A percentile compares a stretch with the other conserved stretches of the same genome.
Evolutionary conservation across 352 stramenopile species (phyloP).

Genomic region (Pythium inflatum): DNA sequence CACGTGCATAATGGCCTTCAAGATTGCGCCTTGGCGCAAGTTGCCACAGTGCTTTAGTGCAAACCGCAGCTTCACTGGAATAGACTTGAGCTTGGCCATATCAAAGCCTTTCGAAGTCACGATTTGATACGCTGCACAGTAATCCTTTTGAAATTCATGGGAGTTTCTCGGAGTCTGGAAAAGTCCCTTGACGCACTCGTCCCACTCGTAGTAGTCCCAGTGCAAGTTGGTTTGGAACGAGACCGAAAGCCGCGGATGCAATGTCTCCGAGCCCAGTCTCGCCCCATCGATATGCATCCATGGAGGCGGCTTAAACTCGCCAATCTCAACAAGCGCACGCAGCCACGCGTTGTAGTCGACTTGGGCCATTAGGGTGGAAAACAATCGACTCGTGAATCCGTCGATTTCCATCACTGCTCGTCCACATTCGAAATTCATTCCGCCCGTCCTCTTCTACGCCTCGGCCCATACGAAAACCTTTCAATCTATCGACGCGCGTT

Average conservation of each 20-base stretch:
- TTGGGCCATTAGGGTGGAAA: background rate
- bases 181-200: background rate
- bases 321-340: background rate
- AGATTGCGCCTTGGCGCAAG: slow-evolving; percentile 3
- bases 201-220: background rate
- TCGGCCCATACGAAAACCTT: no score
- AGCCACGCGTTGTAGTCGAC: background rate
- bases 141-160: background rate
- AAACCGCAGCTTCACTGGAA: background rate
- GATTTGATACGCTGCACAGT: background rate
- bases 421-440: no score
- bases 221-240: background rate
- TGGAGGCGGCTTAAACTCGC: background rate
- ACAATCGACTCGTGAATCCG: background rate
- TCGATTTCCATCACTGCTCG: background rate
- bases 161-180: no score
- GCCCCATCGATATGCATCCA: background rate
- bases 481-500: no score
- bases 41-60: background rate
- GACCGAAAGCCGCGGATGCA: background rate
- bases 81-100: background rate
- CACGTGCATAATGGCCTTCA: slow-evolving; percentile 4
- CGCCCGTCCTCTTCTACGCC: no score
- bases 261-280: background rate
- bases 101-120: background rate